Conservation (phyloP, 2,329 filamentous ascomycete species). For the Mollisia scopiformis region DNA sequence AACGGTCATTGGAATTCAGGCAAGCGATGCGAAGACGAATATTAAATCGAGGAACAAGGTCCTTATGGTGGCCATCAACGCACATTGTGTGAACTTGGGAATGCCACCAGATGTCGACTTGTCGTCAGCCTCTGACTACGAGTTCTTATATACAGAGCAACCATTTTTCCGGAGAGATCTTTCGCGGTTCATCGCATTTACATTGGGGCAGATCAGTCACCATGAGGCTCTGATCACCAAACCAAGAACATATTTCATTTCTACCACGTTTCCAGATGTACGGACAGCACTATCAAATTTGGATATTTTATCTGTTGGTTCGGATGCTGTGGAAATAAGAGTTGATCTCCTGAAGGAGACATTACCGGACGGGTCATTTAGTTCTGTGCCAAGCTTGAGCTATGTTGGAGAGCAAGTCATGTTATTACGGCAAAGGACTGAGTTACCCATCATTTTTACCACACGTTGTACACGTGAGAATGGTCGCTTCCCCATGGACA, state of each 20-base stretch:
- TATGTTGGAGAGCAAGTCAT: slow-evolving; percentile 89
- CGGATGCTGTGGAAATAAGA: slow-evolving; percentile 82
- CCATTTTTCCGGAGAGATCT: slow-evolving; percentile 76
- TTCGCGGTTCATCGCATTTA: slow-evolving; percentile 77
- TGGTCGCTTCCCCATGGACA: slow-evolving; percentile 82
- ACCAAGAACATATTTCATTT: slow-evolving; percentile 80
- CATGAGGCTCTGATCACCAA: slow-evolving; percentile 80
- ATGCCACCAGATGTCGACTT: slow-evolving; percentile 69
- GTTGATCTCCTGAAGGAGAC: slow-evolving; percentile 82
- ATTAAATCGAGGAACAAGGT: slow-evolving; percentile 60
- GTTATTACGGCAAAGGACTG: slow-evolving; percentile 79
- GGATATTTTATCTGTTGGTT: slow-evolving; percentile 84
- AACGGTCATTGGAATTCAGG: slow-evolving; percentile 69
- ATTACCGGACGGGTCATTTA: slow-evolving; percentile 61
- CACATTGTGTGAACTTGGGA: slow-evolving; percentile 73
- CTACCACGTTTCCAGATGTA: slow-evolving; percentile 86
- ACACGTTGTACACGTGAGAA: slow-evolving; percentile 82
- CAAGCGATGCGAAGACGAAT: slow-evolving; percentile 57
- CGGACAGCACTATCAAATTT: slow-evolving; percentile 81
- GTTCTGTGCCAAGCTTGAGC: slow-evolving; percentile 73
- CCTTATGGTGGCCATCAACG: slow-evolving; percentile 71
- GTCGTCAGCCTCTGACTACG: slow-evolving; percentile 76
- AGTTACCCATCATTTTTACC: slow-evolving; percentile 89
- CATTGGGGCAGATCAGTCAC: slow-evolving; percentile 76
- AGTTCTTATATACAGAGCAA: slow-evolving; percentile 78